Conservation (phyloP, 305 asterid species). For the Fraxinus ornus region DNA sequence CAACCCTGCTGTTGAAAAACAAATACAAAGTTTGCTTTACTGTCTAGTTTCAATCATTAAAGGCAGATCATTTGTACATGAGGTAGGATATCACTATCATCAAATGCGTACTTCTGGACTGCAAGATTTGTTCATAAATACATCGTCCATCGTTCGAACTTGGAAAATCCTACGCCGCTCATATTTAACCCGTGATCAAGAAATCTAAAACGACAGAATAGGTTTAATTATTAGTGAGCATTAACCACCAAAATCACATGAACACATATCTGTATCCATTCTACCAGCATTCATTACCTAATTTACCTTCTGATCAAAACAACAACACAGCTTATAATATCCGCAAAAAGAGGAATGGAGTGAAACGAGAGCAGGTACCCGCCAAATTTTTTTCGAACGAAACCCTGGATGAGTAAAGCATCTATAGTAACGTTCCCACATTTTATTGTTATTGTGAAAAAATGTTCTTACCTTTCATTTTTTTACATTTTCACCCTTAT, state of each 20-base stretch:
- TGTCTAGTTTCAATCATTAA: neutral
- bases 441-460: no score
- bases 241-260: slow-evolving; percentile 8
- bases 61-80: neutral
- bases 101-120: neutral
- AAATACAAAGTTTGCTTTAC: neutral
- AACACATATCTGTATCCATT: slow-evolving; percentile 12
- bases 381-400: slow-evolving; percentile 26
- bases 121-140: slow-evolving; percentile 15
- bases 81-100: neutral
- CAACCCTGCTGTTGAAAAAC: neutral
- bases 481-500: no score
- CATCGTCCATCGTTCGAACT: slow-evolving; percentile 62
- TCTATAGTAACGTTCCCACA: no score
- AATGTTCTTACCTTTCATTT: no score
- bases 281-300: slow-evolving; percentile 35
- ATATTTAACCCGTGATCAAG: slow-evolving; percentile 37
- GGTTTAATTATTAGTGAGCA: neutral
- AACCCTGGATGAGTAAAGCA: slow-evolving; percentile 29
- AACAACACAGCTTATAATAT: slow-evolving; percentile 1
- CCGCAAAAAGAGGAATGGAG: slow-evolving; percentile 16
- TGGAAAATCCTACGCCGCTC: slow-evolving; percentile 41
- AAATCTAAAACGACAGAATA: slow-evolving; percentile 44
- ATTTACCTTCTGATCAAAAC: slow-evolving; percentile 26
- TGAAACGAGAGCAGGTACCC: slow-evolving; percentile 33